Evolutionary conservation across 345 rosid species (phyloP).

Genomic region (Brassica napus): DNA sequence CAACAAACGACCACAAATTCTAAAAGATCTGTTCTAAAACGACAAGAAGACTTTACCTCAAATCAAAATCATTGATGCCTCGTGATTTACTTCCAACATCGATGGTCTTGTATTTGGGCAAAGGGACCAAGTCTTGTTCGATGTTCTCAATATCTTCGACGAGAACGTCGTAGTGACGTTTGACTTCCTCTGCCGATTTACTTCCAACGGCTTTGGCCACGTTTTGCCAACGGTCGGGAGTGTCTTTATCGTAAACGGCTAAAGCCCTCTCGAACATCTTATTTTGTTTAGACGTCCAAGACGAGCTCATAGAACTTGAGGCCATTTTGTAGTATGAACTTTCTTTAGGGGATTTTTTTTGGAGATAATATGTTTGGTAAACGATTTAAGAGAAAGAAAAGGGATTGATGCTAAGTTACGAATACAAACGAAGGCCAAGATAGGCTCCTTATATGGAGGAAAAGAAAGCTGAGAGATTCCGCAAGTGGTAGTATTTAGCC

Average conservation of each 20-base stretch:
- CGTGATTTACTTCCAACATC: slow-evolving; percentile 40
- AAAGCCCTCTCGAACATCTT: slow-evolving; percentile 86
- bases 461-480: slow-evolving; percentile 20
- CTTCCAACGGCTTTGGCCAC: slow-evolving; percentile 76
- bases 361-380: slow-evolving; percentile 5
- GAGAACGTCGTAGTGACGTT: slow-evolving; percentile 79
- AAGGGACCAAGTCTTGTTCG: slow-evolving; percentile 67
- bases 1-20: background rate
- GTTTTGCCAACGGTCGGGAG: slow-evolving; percentile 95
- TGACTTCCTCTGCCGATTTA: slow-evolving; percentile 80
- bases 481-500: slow-evolving; percentile 33
- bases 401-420: slow-evolving; percentile 14
- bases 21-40: background rate
- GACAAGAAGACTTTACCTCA: slow-evolving; percentile 41
- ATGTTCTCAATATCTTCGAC: slow-evolving; percentile 71
- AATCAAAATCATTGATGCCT: slow-evolving; percentile 39
- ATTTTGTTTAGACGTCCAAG: slow-evolving; percentile 80
- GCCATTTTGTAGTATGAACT: slow-evolving; percentile 17
- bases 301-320: slow-evolving; percentile 43
- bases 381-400: slow-evolving; percentile 7
- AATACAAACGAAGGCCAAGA: slow-evolving; percentile 29
- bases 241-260: slow-evolving; percentile 75
- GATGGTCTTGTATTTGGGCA: slow-evolving; percentile 57
- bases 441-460: slow-evolving; percentile 39
- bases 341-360: background rate